These are phyloP conservation scores for Reutealis trisperma DNA, from an alignment of 345 rosid genomes.

Conservation along the genomic window DNA sequence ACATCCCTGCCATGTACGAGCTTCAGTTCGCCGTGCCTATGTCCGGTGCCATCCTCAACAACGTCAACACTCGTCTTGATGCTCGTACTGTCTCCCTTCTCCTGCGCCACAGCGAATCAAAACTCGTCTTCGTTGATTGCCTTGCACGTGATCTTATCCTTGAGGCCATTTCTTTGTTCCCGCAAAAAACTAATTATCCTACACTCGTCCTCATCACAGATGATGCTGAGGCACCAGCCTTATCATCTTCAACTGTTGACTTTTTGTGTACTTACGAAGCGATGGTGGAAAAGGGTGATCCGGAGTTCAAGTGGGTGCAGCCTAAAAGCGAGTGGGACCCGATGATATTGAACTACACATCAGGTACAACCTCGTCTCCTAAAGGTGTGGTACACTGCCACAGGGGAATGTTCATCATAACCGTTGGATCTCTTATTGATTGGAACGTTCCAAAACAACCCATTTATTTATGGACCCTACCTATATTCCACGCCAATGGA, in stretches of 20 bases:
- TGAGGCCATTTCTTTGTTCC: conserved; percentile 51
- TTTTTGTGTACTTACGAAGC: conserved; percentile 24
- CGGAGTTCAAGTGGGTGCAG: conserved; percentile 26
- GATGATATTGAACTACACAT: conserved; percentile 26
- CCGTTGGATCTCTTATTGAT: conserved; percentile 13
- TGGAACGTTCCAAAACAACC: conserved; percentile 25
- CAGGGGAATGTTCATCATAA: conserved; percentile 14
- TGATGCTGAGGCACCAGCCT: conserved; percentile 26
- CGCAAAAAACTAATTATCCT: conserved; percentile 38
- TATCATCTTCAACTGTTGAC: neutral
- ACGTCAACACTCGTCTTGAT: conserved; percentile 86
- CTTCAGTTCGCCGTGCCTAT: conserved; percentile 84
- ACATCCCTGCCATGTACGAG: conserved; percentile 83
- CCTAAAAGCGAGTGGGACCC: conserved; percentile 30
- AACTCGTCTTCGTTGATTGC: conserved; percentile 65
- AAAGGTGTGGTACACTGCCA: conserved; percentile 30
- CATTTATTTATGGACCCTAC: conserved; percentile 26
- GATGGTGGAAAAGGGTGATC: conserved; percentile 22
- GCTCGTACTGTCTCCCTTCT: conserved; percentile 64
- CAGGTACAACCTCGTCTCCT: conserved; percentile 33
- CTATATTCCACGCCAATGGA: conserved; percentile 34
- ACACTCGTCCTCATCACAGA: conserved; percentile 52
- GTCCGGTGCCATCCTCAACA: conserved; percentile 77
- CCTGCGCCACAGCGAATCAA: conserved; percentile 66
- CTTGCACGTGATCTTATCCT: conserved; percentile 42